phyloP scores from a whole-genome alignment of 164 flowering plant genomes.

The Chloranthus sessilifolius region DNA sequence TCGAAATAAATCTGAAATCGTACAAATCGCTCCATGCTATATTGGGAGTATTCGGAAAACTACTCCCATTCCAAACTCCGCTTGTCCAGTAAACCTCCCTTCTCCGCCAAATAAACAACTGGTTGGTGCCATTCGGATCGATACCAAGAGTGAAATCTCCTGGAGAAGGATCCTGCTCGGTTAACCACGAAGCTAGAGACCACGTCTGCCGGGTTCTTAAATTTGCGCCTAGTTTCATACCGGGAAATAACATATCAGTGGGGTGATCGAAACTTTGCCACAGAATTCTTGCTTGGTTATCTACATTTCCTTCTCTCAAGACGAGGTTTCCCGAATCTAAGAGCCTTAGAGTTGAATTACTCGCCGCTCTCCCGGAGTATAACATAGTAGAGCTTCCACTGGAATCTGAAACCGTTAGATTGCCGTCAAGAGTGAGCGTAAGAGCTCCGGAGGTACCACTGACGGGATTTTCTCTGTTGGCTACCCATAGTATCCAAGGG shows the following conservation, averaged over 20 bases:
- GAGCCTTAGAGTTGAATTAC: not conserved
- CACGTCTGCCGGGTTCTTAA: too few relatives aligned
- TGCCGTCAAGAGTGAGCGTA: not conserved
- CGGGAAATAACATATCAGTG: not conserved
- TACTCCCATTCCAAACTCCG: not conserved
- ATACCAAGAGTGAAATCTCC: not conserved
- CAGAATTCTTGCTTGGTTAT: not conserved
- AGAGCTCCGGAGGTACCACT: not conserved
- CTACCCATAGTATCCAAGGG: slow-evolving; percentile 13
- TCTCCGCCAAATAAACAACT: not conserved
- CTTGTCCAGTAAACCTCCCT: not conserved
- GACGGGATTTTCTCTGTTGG: not conserved
- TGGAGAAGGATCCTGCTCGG: slow-evolving; percentile 21
- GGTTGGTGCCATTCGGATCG: not conserved
- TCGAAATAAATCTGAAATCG: not conserved
- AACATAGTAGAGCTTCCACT: not conserved
- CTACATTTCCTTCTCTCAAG: not conserved
- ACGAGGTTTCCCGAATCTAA: not conserved
- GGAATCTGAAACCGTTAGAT: not conserved
- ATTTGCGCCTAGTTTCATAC: not conserved
- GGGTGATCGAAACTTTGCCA: not conserved
- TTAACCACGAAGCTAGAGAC: slow-evolving; percentile 39
- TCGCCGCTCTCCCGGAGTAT: not conserved
- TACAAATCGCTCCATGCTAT: not conserved
- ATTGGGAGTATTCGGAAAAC: not conserved